These are phyloP conservation scores for Suillus weaverae DNA, from an alignment of 768 basidiomycete species.

Conservation along the genomic window DNA sequence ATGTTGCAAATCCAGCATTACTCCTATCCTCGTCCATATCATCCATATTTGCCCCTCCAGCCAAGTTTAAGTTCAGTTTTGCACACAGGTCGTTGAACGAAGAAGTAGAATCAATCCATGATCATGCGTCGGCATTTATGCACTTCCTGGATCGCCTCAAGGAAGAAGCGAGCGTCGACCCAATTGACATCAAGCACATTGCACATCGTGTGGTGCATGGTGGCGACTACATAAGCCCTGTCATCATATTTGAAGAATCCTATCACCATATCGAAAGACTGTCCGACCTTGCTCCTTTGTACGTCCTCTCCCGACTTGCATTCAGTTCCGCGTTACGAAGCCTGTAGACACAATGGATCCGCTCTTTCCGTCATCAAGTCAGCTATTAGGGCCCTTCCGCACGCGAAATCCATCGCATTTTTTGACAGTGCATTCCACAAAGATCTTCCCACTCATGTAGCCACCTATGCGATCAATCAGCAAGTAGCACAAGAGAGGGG, in stretches of 20 bases:
- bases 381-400: constrained; percentile 61
- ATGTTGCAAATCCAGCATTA: constrained; percentile 40
- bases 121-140: constrained; percentile 64
- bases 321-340: neutral
- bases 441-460: constrained; percentile 72
- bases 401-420: constrained; percentile 74
- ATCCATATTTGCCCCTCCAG: constrained; percentile 57
- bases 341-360: constrained; percentile 57
- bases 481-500: constrained; percentile 59
- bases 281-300: constrained; percentile 81
- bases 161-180: constrained; percentile 42
- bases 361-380: constrained; percentile 61
- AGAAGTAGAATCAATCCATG: constrained; percentile 39
- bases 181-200: constrained; percentile 48
- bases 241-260: constrained; percentile 64
- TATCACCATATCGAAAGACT: constrained; percentile 73
- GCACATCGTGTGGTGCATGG: constrained; percentile 89
- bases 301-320: constrained; percentile 31
- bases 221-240: constrained; percentile 71
- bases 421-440: constrained; percentile 89
- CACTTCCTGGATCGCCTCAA: constrained; percentile 56
- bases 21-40: constrained; percentile 53
- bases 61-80: constrained; percentile 47
- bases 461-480: constrained; percentile 77
- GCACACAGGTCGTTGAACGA: constrained; percentile 20